phyloP scores from a whole-genome alignment of 2,329 filamentous ascomycete genomes.

The Thielaviopsis populi region DNA sequence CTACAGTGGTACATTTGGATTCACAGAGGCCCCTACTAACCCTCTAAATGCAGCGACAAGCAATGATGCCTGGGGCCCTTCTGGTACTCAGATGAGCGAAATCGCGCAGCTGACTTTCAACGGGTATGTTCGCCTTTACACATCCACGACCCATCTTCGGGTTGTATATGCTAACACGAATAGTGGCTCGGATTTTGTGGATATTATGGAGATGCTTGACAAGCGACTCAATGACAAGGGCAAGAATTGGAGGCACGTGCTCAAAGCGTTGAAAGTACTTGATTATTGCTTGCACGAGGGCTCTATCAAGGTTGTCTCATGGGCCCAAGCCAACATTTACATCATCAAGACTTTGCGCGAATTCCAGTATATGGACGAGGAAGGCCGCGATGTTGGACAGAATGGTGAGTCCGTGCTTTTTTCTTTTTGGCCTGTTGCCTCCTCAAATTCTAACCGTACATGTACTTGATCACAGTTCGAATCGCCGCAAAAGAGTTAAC shows the following conservation, averaged over 20 bases:
- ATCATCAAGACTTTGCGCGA: constrained; percentile 97
- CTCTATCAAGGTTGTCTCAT: constrained; percentile 89
- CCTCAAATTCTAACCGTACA: constrained; percentile 14
- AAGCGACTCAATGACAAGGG: constrained; percentile 98
- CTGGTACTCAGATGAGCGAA: constrained; percentile 95
- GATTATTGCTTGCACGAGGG: constrained; percentile 98
- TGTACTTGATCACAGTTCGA: constrained; percentile 49
- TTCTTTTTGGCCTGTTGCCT: background rate
- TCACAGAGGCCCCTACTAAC: background rate
- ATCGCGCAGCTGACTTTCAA: constrained; percentile 97
- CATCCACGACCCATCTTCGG: background rate
- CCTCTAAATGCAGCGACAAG: constrained; percentile 59
- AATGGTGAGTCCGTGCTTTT: constrained; percentile 52
- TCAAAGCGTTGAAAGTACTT: constrained; percentile 93
- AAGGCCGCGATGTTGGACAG: constrained; percentile 86
- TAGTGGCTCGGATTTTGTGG: constrained; percentile 93
- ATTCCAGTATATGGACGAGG: constrained; percentile 92
- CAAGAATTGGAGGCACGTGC: constrained; percentile 97
- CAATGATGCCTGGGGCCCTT: constrained; percentile 97
- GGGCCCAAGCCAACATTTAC: constrained; percentile 95
- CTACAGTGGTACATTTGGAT: background rate
- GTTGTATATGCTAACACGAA: background rate
- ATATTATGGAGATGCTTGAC: constrained; percentile 99
- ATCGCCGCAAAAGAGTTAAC: constrained; percentile 94
- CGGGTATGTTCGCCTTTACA: constrained; percentile 47